Percentiles rank a stretch among this genome's conserved stretches.
Conservation (phyloP, 148 eudicot genomes). For the Rhododendron vialii region DNA sequence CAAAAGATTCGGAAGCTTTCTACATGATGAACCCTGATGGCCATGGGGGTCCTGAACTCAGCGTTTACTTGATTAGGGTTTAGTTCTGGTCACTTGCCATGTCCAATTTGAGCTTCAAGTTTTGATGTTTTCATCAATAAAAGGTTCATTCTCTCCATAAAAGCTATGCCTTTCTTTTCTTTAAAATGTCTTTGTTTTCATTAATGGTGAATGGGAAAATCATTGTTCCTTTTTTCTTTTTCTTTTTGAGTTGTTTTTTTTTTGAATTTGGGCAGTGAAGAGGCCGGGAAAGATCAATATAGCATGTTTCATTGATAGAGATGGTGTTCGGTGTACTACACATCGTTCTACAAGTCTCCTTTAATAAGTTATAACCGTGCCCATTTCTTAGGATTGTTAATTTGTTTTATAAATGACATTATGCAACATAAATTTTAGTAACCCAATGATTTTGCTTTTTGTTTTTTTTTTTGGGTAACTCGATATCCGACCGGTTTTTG, state of each 20-base stretch:
- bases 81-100: slow-evolving; percentile 8
- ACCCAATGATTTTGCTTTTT: background rate
- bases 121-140: background rate
- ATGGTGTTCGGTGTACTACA: background rate
- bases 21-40: slow-evolving; percentile 97
- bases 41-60: slow-evolving; percentile 78
- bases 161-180: background rate
- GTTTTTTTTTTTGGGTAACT: background rate
- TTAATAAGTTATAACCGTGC: background rate
- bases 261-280: background rate
- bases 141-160: background rate
- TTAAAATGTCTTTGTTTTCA: background rate
- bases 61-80: slow-evolving; percentile 73
- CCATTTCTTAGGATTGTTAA: background rate
- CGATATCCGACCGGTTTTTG: background rate
- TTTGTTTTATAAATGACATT: background rate
- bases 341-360: background rate
- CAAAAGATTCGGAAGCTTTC: slow-evolving; percentile 86
- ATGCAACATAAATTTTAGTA: background rate
- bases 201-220: background rate
- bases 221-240: background rate
- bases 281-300: background rate
- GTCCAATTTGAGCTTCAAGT: background rate
- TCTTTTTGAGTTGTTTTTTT: background rate
- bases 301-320: background rate